A percentile compares a stretch with the other conserved stretches of the same genome.
These are phyloP conservation scores for Naegleria fowleri DNA, from an alignment of 208 protist genomes.

Conservation along the genomic window DNA sequence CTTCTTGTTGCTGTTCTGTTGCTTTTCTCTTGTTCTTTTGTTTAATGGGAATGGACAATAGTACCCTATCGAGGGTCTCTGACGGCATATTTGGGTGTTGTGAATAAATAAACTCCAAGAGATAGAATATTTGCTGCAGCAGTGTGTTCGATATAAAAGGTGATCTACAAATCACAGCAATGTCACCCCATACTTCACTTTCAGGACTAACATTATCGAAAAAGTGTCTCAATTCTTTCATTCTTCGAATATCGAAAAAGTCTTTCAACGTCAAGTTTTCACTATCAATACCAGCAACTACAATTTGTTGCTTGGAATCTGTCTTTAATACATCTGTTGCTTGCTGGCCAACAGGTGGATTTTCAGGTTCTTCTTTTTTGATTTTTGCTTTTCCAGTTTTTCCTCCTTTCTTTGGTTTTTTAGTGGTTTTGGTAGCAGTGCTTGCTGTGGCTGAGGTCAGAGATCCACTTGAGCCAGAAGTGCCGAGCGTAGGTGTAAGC, in stretches of 20 bases:
- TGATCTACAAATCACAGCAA: neutral
- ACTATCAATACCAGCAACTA: neutral
- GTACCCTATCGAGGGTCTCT: neutral
- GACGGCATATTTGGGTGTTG: neutral
- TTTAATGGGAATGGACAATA: neutral
- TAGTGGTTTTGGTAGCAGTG: neutral
- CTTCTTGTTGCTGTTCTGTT: neutral
- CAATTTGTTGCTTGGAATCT: neutral
- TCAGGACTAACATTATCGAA: neutral
- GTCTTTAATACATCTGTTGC: neutral
- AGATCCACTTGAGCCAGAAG: neutral
- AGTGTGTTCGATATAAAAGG: neutral
- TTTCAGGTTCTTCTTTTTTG: neutral
- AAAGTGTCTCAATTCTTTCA: conserved; percentile 10
- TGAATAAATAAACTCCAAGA: conserved; percentile 12
- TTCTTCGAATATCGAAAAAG: conserved; percentile 1
- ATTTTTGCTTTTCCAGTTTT: neutral
- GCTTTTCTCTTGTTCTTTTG: conserved; percentile 15
- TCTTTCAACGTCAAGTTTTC: neutral
- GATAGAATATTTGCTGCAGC: neutral
- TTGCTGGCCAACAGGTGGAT: neutral
- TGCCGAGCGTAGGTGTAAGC: neutral
- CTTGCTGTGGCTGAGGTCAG: neutral
- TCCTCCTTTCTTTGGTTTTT: neutral
- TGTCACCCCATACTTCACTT: neutral